Evolutionary conservation across 495 filamentous ascomycete genomes (phyloP).

Genomic region (Recurvomyces mirabilis): DNA sequence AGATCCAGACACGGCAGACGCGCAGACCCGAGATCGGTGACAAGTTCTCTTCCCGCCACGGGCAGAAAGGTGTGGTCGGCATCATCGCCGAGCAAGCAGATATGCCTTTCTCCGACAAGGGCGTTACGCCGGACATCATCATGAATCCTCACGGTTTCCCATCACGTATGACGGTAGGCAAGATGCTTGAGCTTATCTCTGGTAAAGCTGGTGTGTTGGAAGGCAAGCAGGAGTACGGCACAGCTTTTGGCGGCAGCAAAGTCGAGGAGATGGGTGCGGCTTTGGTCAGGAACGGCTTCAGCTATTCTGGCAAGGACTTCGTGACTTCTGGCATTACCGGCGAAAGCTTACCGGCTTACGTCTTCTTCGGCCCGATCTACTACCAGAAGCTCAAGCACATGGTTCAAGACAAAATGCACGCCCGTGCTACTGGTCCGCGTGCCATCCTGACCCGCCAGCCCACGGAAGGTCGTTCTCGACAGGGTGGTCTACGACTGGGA

Average conservation of each 20-base stretch:
- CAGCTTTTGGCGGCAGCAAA: conserved; percentile 86
- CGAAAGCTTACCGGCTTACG: conserved; percentile 83
- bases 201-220: conserved; percentile 85
- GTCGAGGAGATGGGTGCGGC: conserved; percentile 81
- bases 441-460: conserved; percentile 92
- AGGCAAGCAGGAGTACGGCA: conserved; percentile 78
- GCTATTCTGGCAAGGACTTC: conserved; percentile 92
- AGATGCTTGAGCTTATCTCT: conserved; percentile 88
- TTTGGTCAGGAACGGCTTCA: conserved; percentile 79
- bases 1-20: conserved; percentile 86
- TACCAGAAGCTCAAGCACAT: conserved; percentile 99
- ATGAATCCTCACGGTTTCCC: conserved; percentile 99
- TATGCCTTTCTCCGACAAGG: conserved; percentile 88
- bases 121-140: conserved; percentile 92
- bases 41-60: conserved; percentile 39
- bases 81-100: conserved; percentile 93
- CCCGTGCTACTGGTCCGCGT: conserved; percentile 75
- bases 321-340: conserved; percentile 92
- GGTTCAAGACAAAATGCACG: conserved; percentile 99
- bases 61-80: conserved; percentile 64
- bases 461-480: conserved; percentile 85
- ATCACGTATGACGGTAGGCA: conserved; percentile 98
- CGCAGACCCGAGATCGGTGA: conserved; percentile 75
- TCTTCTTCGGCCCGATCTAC: conserved; percentile 98
- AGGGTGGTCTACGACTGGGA: conserved; percentile 85